Conservation (phyloP, 2,329 filamentous ascomycete genomes). For the Penicillium concentricum region DNA sequence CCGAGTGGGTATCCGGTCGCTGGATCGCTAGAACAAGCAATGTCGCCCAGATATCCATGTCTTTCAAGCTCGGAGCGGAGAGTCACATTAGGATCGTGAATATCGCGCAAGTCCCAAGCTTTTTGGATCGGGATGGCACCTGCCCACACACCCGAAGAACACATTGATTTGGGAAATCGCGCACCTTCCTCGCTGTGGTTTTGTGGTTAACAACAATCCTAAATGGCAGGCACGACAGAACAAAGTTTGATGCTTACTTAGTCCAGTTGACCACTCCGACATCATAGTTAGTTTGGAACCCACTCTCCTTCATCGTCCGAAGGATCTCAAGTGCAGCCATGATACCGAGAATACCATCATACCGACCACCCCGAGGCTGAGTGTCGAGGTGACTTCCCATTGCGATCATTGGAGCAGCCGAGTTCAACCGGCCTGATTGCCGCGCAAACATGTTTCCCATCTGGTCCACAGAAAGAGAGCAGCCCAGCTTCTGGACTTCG, state of each 20-base stretch:
- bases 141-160: constrained; percentile 72
- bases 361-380: constrained; percentile 46
- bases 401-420: constrained; percentile 30
- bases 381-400: constrained; percentile 49
- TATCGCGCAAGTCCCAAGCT: constrained; percentile 59
- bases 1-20: constrained; percentile 57
- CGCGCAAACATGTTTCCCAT: constrained; percentile 49
- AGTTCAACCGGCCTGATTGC: constrained; percentile 17
- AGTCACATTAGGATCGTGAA: constrained; percentile 56
- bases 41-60: constrained; percentile 64
- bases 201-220: neutral
- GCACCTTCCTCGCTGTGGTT: constrained; percentile 68
- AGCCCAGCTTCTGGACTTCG: constrained; percentile 60
- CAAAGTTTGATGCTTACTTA: constrained; percentile 52
- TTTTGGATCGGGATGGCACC: constrained; percentile 59
- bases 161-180: constrained; percentile 71
- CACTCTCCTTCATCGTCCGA: constrained; percentile 62
- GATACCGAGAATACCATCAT: constrained; percentile 73
- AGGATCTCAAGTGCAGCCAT: constrained; percentile 69
- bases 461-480: constrained; percentile 61
- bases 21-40: constrained; percentile 50
- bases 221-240: neutral
- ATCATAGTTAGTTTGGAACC: constrained; percentile 64
- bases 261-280: constrained; percentile 65
- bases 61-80: constrained; percentile 63